These are phyloP conservation scores for Amanita rimosa DNA, from an alignment of 768 basidiomycete species.

Conservation along the genomic window DNA sequence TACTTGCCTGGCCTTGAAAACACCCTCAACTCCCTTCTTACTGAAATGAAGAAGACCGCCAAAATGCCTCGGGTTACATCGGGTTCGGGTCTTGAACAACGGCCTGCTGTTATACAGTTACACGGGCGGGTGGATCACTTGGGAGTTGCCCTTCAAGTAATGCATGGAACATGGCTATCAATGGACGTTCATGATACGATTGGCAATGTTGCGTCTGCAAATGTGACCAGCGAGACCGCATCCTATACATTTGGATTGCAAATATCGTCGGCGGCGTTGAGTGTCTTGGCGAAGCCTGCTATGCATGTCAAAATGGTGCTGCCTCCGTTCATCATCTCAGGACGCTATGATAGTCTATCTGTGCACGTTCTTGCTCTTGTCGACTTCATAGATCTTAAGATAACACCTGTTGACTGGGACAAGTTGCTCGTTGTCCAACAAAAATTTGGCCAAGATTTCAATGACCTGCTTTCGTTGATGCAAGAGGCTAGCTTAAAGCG, in stretches of 20 bases:
- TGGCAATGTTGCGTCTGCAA: slow-evolving; percentile 32
- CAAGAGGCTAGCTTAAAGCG: slow-evolving; percentile 39
- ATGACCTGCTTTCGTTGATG: slow-evolving; percentile 61
- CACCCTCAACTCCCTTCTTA: slow-evolving; percentile 50
- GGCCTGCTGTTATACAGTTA: slow-evolving; percentile 29
- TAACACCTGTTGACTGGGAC: slow-evolving; percentile 80
- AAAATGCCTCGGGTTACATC: slow-evolving; percentile 21
- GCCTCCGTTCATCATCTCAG: slow-evolving; percentile 55
- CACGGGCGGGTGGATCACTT: slow-evolving; percentile 40
- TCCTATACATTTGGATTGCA: slow-evolving; percentile 51
- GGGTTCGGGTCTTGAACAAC: slow-evolving; percentile 17
- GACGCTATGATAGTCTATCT: slow-evolving; percentile 35
- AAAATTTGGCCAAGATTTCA: slow-evolving; percentile 84
- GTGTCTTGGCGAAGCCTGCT: slow-evolving; percentile 22
- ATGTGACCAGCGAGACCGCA: slow-evolving; percentile 18
- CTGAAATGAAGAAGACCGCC: slow-evolving; percentile 42
- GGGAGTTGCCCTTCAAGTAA: slow-evolving; percentile 63
- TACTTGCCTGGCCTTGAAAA: slow-evolving; percentile 68
- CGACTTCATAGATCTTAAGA: slow-evolving; percentile 58
- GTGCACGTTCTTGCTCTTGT: slow-evolving; percentile 49
- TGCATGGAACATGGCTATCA: slow-evolving; percentile 82
- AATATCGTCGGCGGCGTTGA: slow-evolving; percentile 41
- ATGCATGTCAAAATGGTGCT: slow-evolving; percentile 52
- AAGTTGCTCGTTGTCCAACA: slow-evolving; percentile 75
- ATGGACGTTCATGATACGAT: slow-evolving; percentile 51